Evolutionary conservation across 805 yeast genomes (phyloP).

Genomic region (Yarrowia divulgata): DNA sequence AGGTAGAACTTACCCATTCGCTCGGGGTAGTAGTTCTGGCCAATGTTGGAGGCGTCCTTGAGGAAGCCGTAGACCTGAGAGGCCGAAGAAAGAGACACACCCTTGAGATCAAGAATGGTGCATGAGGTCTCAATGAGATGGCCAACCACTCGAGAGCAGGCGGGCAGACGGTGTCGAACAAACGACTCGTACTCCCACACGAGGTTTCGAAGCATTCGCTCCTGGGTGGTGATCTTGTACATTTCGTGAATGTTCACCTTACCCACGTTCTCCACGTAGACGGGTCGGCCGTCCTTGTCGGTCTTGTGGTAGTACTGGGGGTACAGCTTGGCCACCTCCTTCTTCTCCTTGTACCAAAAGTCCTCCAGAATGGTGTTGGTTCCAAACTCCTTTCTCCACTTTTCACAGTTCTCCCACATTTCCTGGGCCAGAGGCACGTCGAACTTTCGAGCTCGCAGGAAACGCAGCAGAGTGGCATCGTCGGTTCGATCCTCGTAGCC

Average conservation of each 20-base stretch:
- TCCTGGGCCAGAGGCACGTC: conserved; percentile 77
- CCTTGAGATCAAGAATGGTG: conserved; percentile 93
- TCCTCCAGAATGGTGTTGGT: conserved; percentile 84
- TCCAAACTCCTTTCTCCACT: conserved; percentile 89
- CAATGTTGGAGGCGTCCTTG: conserved; percentile 89
- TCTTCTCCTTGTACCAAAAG: conserved; percentile 93
- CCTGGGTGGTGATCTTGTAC: conserved; percentile 93
- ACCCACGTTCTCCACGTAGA: conserved; percentile 93
- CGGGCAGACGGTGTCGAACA: conserved; percentile 83
- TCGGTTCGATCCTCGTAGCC: conserved; percentile 84
- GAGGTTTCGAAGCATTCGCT: conserved; percentile 92
- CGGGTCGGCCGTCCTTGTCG: conserved; percentile 96
- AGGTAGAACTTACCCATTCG: conserved; percentile 98
- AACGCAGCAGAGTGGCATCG: conserved; percentile 81
- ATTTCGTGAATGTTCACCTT: conserved; percentile 86
- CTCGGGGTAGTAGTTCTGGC: conserved; percentile 98
- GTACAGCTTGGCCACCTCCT: conserved; percentile 83
- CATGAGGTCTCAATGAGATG: conserved; percentile 91
- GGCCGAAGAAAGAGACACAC: conserved; percentile 84
- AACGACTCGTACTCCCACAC: conserved; percentile 98
- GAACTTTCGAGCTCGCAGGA: conserved; percentile 94
- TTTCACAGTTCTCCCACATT: conserved; percentile 88
- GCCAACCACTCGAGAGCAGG: conserved; percentile 85
- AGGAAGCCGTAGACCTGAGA: conserved; percentile 87
- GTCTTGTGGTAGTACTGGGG: conserved; percentile 98